phyloP scores from a whole-genome alignment of 768 basidiomycete species.

The Pleurotus tuoliensis region DNA sequence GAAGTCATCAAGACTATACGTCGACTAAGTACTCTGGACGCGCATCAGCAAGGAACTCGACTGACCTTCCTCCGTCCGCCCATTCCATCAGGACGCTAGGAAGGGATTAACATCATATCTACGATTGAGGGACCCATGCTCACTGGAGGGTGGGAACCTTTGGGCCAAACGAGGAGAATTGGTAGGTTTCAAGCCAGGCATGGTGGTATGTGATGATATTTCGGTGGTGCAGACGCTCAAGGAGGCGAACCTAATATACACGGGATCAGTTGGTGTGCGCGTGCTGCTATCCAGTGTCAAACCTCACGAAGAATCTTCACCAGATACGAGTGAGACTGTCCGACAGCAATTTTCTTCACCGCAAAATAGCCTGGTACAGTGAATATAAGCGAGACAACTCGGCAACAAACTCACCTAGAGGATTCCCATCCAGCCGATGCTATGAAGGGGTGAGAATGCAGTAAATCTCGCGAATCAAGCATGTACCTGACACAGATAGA shows the following conservation, averaged over 20 bases:
- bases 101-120: not conserved
- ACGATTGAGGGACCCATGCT: not conserved
- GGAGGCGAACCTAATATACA: constrained; percentile 62
- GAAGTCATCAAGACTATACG: constrained; percentile 70
- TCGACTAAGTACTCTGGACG: not conserved
- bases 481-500: constrained; percentile 81
- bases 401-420: constrained; percentile 47
- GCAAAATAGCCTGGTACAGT: constrained; percentile 71
- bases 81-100: constrained; percentile 85
- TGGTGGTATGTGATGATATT: constrained; percentile 97
- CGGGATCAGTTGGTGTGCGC: not conserved
- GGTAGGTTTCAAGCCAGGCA: constrained; percentile 84
- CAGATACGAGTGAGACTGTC: constrained; percentile 83
- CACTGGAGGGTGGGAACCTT: constrained; percentile 82
- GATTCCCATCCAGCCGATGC: constrained; percentile 86
- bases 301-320: constrained; percentile 79
- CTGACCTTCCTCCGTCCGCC: constrained; percentile 79
- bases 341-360: constrained; percentile 95
- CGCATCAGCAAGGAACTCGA: not conserved
- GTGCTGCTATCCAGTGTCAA: constrained; percentile 7
- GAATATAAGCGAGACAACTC: not conserved
- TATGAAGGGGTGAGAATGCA: constrained; percentile 23
- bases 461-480: not conserved
- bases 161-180: constrained; percentile 87
- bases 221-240: constrained; percentile 84